Percentiles rank a stretch among this genome's conserved stretches.
These are phyloP conservation scores for Mycosphaerella sp. DNA, from an alignment of 2,329 filamentous ascomycete species.

Conservation along the genomic window DNA sequence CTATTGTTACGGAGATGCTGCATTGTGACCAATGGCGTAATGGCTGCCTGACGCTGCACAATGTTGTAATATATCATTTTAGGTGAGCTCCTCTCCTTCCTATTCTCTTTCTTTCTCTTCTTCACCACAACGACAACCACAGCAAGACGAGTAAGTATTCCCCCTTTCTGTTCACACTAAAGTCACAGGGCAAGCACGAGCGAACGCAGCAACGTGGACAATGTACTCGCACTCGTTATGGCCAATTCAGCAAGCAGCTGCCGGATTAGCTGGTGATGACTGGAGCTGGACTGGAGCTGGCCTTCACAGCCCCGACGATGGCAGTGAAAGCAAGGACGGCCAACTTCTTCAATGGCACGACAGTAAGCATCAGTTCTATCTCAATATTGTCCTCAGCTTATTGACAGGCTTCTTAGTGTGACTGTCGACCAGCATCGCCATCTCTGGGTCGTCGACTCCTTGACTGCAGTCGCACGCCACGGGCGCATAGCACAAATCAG, in stretches of 20 bases:
- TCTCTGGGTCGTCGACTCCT: not conserved
- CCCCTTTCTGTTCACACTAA: not conserved
- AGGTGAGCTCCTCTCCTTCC: not conserved
- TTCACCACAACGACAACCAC: not conserved
- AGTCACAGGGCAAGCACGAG: slow-evolving; percentile 1
- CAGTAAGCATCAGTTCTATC: not conserved
- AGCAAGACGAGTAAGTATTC: not conserved
- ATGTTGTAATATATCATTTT: not conserved
- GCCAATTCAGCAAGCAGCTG: not conserved
- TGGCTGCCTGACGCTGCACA: not conserved
- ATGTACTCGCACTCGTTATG: not conserved
- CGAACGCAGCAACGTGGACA: slow-evolving; percentile 4
- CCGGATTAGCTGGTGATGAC: not conserved
- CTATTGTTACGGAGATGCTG: not conserved
- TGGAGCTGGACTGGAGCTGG: not conserved
- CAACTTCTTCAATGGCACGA: not conserved
- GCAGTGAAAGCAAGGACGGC: too few species aligned
- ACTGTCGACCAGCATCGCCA: not conserved
- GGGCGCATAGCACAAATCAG: too few species aligned
- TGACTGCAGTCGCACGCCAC: not conserved
- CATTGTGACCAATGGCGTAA: not conserved
- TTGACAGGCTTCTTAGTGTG: not conserved
- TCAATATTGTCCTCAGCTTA: not conserved
- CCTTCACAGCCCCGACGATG: not conserved
- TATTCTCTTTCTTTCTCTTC: not conserved